Conservation (phyloP, 345 rosid species). For the Populus pruinosa region DNA sequence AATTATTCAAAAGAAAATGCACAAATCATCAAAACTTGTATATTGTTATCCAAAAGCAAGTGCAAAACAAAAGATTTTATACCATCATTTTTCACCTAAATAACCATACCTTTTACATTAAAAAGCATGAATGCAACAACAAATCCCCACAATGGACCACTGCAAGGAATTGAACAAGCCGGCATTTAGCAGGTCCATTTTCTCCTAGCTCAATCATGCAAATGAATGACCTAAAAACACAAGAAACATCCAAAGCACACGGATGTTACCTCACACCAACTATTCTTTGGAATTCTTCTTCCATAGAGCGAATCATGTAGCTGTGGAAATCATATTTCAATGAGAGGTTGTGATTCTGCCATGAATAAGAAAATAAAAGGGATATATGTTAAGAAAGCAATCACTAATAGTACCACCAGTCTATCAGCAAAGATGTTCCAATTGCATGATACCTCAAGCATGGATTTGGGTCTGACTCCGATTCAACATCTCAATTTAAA, state of each 20-base stretch:
- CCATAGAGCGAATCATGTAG: conserved; percentile 98
- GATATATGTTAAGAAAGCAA: conserved; percentile 15
- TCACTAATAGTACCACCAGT: neutral
- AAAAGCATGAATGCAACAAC: conserved; percentile 95
- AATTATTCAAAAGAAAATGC: neutral
- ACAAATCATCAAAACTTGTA: neutral
- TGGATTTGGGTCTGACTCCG: too few species aligned
- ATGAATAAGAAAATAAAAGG: conserved; percentile 13
- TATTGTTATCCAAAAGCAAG: neutral
- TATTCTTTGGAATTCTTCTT: conserved; percentile 89
- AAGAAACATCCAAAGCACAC: neutral
- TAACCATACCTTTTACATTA: conserved; percentile 69
- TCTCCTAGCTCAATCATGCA: neutral
- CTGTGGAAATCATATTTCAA: conserved; percentile 80
- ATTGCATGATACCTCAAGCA: too few species aligned
- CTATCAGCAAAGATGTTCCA: neutral
- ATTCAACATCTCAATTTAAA: too few species aligned
- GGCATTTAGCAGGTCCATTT: conserved; percentile 17
- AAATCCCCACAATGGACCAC: conserved; percentile 91
- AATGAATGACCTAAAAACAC: neutral
- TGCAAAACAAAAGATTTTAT: neutral
- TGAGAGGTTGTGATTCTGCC: conserved; percentile 84
- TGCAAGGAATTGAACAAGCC: conserved; percentile 39
- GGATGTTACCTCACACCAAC: conserved; percentile 81
- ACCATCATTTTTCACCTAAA: neutral